Evolutionary conservation across 2,329 filamentous ascomycete species (phyloP).

Genomic region (Paramyrothecium roridum): DNA sequence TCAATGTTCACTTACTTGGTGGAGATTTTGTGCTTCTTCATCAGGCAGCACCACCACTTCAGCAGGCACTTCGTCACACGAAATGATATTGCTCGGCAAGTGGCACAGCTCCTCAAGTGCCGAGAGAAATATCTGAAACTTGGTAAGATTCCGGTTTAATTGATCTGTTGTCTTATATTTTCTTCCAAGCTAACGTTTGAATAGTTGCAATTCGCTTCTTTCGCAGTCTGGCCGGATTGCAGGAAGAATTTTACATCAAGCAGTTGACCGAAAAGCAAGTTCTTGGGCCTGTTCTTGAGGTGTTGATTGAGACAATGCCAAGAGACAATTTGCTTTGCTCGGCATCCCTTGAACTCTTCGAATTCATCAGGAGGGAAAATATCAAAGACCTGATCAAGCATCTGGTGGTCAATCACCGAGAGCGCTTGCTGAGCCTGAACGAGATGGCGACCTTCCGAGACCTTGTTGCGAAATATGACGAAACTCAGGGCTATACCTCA

Average conservation of each 20-base stretch:
- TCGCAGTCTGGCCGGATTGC: conserved; percentile 76
- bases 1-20: conserved; percentile 89
- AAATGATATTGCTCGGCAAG: conserved; percentile 72
- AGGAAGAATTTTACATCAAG: conserved; percentile 88
- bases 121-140: conserved; percentile 91
- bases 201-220: conserved; percentile 90
- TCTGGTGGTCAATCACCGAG: conserved; percentile 79
- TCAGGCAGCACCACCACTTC: conserved; percentile 81
- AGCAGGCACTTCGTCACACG: conserved; percentile 85
- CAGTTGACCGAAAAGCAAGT: conserved; percentile 79
- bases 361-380: conserved; percentile 79
- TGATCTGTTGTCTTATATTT: conserved; percentile 6
- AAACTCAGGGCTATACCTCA: conserved; percentile 65
- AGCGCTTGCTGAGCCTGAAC: conserved; percentile 70
- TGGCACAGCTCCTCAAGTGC: conserved; percentile 77
- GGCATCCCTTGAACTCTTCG: conserved; percentile 90
- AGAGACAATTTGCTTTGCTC: conserved; percentile 93
- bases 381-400: conserved; percentile 80
- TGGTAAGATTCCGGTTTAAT: conserved; percentile 47
- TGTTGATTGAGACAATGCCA: conserved; percentile 81
- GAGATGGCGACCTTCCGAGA: conserved; percentile 84
- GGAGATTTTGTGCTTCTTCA: conserved; percentile 91
- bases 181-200: conserved; percentile 13
- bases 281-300: conserved; percentile 79
- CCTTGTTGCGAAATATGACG: conserved; percentile 74